These are phyloP conservation scores for Saxophila tyrrhenica DNA, from an alignment of 495 filamentous ascomycete species.

Conservation along the genomic window DNA sequence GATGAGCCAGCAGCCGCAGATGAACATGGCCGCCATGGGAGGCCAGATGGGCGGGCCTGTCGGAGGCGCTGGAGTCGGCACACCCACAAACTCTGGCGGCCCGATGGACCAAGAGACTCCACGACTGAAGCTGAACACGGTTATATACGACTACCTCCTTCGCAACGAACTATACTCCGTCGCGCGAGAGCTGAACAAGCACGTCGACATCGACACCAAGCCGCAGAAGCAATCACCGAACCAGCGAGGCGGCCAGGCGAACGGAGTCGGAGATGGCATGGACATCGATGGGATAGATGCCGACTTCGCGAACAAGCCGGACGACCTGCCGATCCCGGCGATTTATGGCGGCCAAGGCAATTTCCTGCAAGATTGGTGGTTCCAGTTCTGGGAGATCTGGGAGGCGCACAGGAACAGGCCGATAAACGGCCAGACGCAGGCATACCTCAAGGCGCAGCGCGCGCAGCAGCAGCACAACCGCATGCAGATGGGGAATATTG, in stretches of 20 bases:
- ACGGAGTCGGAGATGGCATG: conserved; percentile 71
- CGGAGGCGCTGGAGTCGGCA: conserved; percentile 14
- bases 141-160: conserved; percentile 95
- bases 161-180: conserved; percentile 69
- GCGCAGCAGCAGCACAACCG: conserved; percentile 3
- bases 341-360: conserved; percentile 56
- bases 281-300: conserved; percentile 68
- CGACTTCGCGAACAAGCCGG: conserved; percentile 58
- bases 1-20: conserved; percentile 20
- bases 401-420: conserved; percentile 58
- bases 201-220: conserved; percentile 27
- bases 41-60: conserved; percentile 16
- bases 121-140: conserved; percentile 60
- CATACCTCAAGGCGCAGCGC: conserved; percentile 48
- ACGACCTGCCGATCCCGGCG: conserved; percentile 67
- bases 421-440: conserved; percentile 56
- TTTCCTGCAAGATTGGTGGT: conserved; percentile 92
- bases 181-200: conserved; percentile 61
- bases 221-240: conserved; percentile 22
- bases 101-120: background rate
- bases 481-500: conserved; percentile 26
- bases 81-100: conserved; percentile 2
- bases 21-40: conserved; percentile 22
- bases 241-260: conserved; percentile 31
- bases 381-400: conserved; percentile 92